These are phyloP conservation scores for Lactifluus echinatus DNA, from an alignment of 768 basidiomycete species.

Conservation along the genomic window DNA sequence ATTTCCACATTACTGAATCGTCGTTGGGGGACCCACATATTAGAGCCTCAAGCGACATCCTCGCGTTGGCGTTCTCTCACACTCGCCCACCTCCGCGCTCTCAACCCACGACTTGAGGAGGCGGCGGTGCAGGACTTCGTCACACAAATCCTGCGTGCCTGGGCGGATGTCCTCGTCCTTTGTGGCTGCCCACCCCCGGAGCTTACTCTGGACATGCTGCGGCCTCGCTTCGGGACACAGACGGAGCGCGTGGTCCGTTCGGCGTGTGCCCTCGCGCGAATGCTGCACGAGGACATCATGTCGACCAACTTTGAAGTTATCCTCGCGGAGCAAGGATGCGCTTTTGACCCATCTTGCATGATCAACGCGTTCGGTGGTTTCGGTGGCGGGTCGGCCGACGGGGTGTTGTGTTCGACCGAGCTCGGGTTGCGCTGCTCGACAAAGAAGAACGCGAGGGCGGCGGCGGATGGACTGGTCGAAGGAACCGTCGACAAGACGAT, in stretches of 20 bases:
- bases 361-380: constrained; percentile 57
- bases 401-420: constrained; percentile 61
- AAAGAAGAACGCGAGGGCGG: constrained; percentile 28
- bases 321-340: constrained; percentile 44
- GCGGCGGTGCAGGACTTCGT: constrained; percentile 62
- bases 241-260: constrained; percentile 58
- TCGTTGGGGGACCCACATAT: constrained; percentile 7
- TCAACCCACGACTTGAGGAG: constrained; percentile 59
- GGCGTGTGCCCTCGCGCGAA: constrained; percentile 52
- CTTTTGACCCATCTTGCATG: constrained; percentile 46
- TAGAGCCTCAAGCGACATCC: constrained; percentile 71
- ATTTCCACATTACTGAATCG: constrained; percentile 8
- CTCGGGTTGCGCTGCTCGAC: constrained; percentile 61
- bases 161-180: constrained; percentile 54
- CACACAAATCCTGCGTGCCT: constrained; percentile 69
- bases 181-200: constrained; percentile 40
- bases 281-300: constrained; percentile 67
- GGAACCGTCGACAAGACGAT: constrained; percentile 47
- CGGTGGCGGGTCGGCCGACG: constrained; percentile 32
- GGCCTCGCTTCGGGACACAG: constrained; percentile 47
- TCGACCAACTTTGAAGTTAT: constrained; percentile 68
- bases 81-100: constrained; percentile 55
- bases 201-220: constrained; percentile 29
- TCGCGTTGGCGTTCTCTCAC: constrained; percentile 71
- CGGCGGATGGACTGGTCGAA: constrained; percentile 28